These are phyloP conservation scores for Arachnomyces sp. DNA, from an alignment of 2,329 filamentous ascomycete genomes.

Conservation along the genomic window DNA sequence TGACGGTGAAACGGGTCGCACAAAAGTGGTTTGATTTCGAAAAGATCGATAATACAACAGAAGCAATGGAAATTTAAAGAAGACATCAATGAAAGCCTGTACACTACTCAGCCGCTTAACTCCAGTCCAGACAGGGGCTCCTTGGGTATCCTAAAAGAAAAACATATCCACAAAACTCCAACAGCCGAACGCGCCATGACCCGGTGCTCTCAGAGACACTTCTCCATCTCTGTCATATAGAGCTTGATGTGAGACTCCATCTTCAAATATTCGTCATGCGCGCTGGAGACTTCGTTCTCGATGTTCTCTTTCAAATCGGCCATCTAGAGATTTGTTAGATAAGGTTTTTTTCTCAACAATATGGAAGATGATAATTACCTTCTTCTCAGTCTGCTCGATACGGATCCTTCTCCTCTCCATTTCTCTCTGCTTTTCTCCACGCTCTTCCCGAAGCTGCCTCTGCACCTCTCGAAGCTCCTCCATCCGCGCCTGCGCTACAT, in stretches of 20 bases:
- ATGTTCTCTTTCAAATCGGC: conserved; percentile 95
- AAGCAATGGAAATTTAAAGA: conserved; percentile 3
- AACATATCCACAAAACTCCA: conserved; percentile 28
- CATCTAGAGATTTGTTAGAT: conserved; percentile 57
- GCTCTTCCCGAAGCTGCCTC: conserved; percentile 72
- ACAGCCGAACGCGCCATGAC: conserved; percentile 22
- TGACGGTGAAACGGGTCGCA: conserved; percentile 52
- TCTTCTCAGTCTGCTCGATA: conserved; percentile 98
- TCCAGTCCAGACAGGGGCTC: not conserved
- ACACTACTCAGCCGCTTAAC: not conserved
- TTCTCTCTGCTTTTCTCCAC: conserved; percentile 77
- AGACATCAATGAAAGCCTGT: not conserved
- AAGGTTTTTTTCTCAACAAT: not conserved
- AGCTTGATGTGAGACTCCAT: conserved; percentile 95
- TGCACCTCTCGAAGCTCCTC: conserved; percentile 78
- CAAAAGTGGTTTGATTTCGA: conserved; percentile 60
- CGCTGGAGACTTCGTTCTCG: conserved; percentile 82
- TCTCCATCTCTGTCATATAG: conserved; percentile 99
- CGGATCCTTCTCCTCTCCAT: conserved; percentile 87
- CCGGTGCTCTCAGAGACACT: conserved; percentile 52
- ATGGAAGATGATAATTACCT: conserved; percentile 49
- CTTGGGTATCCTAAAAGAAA: conserved; percentile 31
- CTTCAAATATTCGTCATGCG: conserved; percentile 92
- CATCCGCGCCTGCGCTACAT: conserved; percentile 78
- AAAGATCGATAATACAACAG: conserved; percentile 23